phyloP scores from a whole-genome alignment of 306 rosid species.

The Mimosa bimucronata region DNA sequence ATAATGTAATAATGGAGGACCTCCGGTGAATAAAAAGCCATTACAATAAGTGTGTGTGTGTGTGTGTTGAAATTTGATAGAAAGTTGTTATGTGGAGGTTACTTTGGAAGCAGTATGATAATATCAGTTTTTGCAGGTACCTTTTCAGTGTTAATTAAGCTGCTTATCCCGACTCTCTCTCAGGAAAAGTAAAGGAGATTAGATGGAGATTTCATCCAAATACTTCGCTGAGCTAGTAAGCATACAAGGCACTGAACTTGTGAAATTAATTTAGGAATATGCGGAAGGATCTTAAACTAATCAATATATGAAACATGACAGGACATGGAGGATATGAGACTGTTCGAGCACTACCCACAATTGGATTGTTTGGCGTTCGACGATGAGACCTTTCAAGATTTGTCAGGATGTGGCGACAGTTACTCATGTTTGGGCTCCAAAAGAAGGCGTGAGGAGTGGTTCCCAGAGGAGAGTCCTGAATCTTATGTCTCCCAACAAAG shows the following conservation, averaged over 20 bases:
- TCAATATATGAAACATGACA: conserved; percentile 3
- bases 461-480: conserved; percentile 29
- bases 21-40: too few species aligned
- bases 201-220: conserved; percentile 40
- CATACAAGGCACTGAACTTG: not conserved
- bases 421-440: conserved; percentile 30
- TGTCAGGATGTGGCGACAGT: conserved; percentile 36
- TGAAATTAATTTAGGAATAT: not conserved
- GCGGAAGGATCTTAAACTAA: not conserved
- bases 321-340: conserved; percentile 38
- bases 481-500: conserved; percentile 9
- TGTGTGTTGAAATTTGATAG: too few species aligned
- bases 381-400: conserved; percentile 29
- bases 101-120: too few species aligned
- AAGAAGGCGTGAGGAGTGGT: conserved; percentile 29
- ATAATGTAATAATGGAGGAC: too few species aligned
- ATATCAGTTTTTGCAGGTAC: not conserved
- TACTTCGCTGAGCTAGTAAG: conserved; percentile 50
- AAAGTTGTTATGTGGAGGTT: too few species aligned
- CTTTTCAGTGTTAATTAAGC: not conserved
- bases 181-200: not conserved
- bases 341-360: conserved; percentile 35
- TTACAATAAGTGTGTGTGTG: too few species aligned
- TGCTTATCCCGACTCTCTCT: not conserved
- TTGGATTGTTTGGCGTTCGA: conserved; percentile 32